Percentiles rank a stretch among this genome's conserved stretches.
Conservation (phyloP, 192 early-diverging fungal genomes). For the Podochytrium sp. region DNA sequence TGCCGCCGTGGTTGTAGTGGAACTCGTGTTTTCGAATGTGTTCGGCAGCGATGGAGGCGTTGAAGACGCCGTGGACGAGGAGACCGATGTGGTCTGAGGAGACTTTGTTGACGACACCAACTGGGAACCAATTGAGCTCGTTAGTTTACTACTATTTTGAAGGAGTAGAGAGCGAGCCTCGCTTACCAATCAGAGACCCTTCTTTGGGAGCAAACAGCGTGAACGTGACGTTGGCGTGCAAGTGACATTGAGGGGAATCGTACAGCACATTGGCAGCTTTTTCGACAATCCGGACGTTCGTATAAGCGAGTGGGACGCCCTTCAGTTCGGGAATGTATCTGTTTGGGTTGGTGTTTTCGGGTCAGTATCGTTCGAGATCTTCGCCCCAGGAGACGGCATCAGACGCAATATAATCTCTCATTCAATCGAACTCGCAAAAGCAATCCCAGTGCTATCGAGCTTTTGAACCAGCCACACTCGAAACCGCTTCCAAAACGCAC, state of each 20-base stretch:
- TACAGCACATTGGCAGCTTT: constrained; percentile 68
- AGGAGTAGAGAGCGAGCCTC: too few relatives aligned
- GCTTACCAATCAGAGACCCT: constrained; percentile 61
- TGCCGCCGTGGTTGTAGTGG: constrained; percentile 59
- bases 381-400: neutral
- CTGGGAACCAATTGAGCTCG: constrained; percentile 49
- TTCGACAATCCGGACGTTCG: constrained; percentile 63
- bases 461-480: neutral
- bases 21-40: constrained; percentile 77
- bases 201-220: constrained; percentile 79
- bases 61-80: constrained; percentile 91
- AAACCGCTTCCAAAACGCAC: too few relatives aligned
- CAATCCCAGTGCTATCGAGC: neutral
- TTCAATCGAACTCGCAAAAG: neutral
- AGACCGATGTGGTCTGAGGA: constrained; percentile 94
- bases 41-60: constrained; percentile 89
- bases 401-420: neutral
- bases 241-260: constrained; percentile 85
- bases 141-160: too few relatives aligned
- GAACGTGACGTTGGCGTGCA: constrained; percentile 71
- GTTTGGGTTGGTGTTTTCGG: neutral
- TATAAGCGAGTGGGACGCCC: constrained; percentile 84
- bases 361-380: neutral
- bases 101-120: constrained; percentile 86
- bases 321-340: constrained; percentile 86